Conservation (phyloP, 495 filamentous ascomycete species). For the Aspergillus coremiiformis region DNA sequence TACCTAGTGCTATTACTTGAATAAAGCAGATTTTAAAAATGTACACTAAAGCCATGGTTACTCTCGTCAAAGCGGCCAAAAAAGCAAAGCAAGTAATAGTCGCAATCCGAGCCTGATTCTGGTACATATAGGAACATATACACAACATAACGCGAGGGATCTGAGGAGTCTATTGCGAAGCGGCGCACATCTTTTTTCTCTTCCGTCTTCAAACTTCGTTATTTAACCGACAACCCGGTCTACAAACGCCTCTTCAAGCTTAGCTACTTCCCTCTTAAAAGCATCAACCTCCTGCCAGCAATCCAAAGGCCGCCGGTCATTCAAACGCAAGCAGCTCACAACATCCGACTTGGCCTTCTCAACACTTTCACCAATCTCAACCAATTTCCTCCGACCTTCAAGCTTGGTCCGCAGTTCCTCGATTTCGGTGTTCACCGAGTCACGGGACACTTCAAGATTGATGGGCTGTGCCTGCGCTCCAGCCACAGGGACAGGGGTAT, state of each 20-base stretch:
- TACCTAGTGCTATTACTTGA: too few relatives aligned
- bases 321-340: slow-evolving; percentile 70
- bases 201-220: background rate
- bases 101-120: background rate
- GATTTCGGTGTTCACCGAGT: slow-evolving; percentile 58
- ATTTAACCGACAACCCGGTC: slow-evolving; percentile 63
- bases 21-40: background rate
- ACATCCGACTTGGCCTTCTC: slow-evolving; percentile 69
- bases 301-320: slow-evolving; percentile 86
- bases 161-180: background rate
- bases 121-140: background rate
- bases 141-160: background rate
- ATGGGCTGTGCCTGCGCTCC: slow-evolving; percentile 15
- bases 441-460: slow-evolving; percentile 43
- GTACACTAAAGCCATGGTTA: background rate
- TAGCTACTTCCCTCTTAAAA: slow-evolving; percentile 81
- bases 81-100: background rate
- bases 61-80: background rate
- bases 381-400: slow-evolving; percentile 64
- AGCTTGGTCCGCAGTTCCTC: slow-evolving; percentile 66
- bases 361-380: slow-evolving; percentile 56
- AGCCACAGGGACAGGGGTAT: slow-evolving; percentile 21
- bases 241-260: slow-evolving; percentile 79
- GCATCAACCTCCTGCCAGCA: slow-evolving; percentile 91
- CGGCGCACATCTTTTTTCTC: background rate